Base-by-base conservation (phyloP, 139 green algal genomes). In the Zygnema cylindricum region DNA sequence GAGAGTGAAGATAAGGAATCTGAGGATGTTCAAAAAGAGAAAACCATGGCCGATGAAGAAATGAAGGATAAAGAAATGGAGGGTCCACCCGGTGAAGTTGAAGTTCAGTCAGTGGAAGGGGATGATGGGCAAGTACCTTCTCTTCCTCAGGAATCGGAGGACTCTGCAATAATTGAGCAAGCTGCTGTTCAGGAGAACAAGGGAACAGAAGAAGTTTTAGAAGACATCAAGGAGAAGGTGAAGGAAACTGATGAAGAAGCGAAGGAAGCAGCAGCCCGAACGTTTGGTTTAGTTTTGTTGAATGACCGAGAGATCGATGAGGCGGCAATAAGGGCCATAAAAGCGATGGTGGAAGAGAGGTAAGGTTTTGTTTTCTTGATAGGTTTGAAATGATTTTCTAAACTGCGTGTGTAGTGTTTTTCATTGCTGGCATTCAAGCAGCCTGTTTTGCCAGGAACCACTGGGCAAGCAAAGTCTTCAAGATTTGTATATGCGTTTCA, bases 291-390 rank as follows among this genome's bases (percentile, higher is more conserved):
- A 76, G 77, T 81, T 33, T 49, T 39, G 1, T 23, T 43, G 30
- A 35, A 38, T 1, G 87, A 77, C 42, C 82, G 77, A 79, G 87
- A 91, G 3, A 30, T n/a, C 25, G 82, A 90, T 30, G 82, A 86
- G 1, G 81, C 22, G 33, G 87, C 81, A 33, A 23, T 83, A 69
- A 35, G 85, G 21, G 87, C 81, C 55, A 39, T 90, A 3, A 90
- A 33, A 35, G 33, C 1, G 33, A 89, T 90, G 81, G 43, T 89
- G 81, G 33, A 90, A n/a, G 86, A 90, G 33, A 89, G 86, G 86
- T 90, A 16, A 81, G 86, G 1, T 69, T 49, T 84, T 7, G 7
- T 81, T 21, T 40, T 81, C 73, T 81, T 16, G 73, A 81, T 33
- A 21, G 25, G 30, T 25, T 30, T 73, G 30, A 25, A 25, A 73